Conservation (phyloP, 352 stramenopile species). For the Phytophthora meadii region DNA sequence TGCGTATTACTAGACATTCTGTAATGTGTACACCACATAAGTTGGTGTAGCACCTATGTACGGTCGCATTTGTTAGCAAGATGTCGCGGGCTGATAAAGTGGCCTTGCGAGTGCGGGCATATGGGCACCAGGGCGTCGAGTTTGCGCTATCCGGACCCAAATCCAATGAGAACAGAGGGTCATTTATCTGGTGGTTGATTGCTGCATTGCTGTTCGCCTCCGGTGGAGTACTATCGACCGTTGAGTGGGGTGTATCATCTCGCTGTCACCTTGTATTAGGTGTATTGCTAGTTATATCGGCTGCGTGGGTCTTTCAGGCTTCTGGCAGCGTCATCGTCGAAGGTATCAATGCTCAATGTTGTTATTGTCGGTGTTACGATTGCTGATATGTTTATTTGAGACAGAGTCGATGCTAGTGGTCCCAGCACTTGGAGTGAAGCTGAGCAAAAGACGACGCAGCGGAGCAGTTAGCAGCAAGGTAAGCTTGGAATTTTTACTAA, state of each 20-base stretch:
- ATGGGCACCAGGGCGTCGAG: slow-evolving; percentile 60
- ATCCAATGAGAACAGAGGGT: slow-evolving; percentile 18
- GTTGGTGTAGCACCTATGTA: slow-evolving; percentile 13
- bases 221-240: slow-evolving; percentile 25
- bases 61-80: background rate
- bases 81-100: slow-evolving; percentile 42
- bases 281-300: slow-evolving; percentile 25
- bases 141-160: slow-evolving; percentile 46
- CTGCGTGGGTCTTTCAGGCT: slow-evolving; percentile 20
- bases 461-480: slow-evolving; percentile 38
- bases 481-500: background rate
- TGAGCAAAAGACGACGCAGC: slow-evolving; percentile 66
- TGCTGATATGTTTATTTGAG: slow-evolving; percentile 8
- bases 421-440: slow-evolving; percentile 74
- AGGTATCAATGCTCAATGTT: slow-evolving; percentile 17
- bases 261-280: slow-evolving; percentile 12
- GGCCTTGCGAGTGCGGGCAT: slow-evolving; percentile 54
- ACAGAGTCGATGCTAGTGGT: slow-evolving; percentile 82
- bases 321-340: slow-evolving; percentile 37
- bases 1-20: background rate
- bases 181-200: slow-evolving; percentile 23
- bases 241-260: slow-evolving; percentile 31
- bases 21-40: slow-evolving; percentile 8
- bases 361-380: background rate
- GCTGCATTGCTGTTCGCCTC: slow-evolving; percentile 18